These are phyloP conservation scores for Protoeuglena noctilucae DNA, from an alignment of 139 green algal genomes.

Conservation along the genomic window DNA sequence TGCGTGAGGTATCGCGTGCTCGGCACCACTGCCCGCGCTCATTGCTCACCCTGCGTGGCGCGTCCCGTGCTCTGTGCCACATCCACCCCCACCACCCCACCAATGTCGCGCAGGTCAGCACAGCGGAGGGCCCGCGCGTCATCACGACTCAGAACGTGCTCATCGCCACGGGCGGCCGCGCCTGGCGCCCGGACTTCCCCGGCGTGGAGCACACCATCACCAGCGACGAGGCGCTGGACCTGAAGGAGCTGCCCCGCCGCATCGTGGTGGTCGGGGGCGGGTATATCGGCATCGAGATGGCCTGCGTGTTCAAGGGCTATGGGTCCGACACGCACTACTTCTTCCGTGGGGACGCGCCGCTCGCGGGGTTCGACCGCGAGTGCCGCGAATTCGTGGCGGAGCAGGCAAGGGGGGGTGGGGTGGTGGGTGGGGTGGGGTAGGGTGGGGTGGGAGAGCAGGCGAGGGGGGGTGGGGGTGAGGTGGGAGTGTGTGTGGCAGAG, in stretches of 20 bases:
- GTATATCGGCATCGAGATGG: slow-evolving; percentile 93
- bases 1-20: no score
- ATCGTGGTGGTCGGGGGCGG: slow-evolving; percentile 51
- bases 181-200: slow-evolving; percentile 1
- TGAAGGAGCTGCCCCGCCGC: slow-evolving; percentile 8
- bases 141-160: slow-evolving; percentile 73
- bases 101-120: no score
- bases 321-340: not conserved
- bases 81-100: no score
- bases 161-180: slow-evolving; percentile 65
- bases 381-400: slow-evolving; percentile 15
- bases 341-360: not conserved
- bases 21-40: no score
- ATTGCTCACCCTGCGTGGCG: no score
- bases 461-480: no score
- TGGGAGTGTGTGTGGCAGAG: no score
- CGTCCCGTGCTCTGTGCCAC: no score
- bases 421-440: no score
- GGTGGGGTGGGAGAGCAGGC: no score
- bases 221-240: slow-evolving; percentile 19
- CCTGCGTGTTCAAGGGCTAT: slow-evolving; percentile 1
- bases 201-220: slow-evolving; percentile 13
- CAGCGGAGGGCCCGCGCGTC: slow-evolving; percentile 9
- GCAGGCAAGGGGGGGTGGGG: not conserved
- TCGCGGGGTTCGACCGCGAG: slow-evolving; percentile 45